phyloP scores from a whole-genome alignment of 352 stramenopile species.

The Pythium dissotocum region DNA sequence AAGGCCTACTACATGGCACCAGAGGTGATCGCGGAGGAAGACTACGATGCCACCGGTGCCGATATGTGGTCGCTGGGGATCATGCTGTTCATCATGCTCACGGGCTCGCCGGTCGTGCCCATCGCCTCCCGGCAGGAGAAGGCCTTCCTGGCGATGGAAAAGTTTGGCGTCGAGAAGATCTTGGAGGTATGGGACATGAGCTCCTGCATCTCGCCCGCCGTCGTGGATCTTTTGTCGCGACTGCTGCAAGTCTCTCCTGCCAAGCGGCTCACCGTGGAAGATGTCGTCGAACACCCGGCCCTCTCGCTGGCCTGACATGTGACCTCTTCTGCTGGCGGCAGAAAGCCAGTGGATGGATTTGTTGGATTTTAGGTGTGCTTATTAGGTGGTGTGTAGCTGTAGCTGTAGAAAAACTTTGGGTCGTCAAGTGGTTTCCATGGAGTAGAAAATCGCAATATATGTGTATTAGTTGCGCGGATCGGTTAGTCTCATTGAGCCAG shows the following conservation, averaged over 20 bases:
- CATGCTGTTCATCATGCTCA: constrained; percentile 53
- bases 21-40: constrained; percentile 13
- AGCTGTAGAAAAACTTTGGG: too few species aligned
- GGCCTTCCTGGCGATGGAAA: constrained; percentile 36
- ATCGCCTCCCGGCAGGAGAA: constrained; percentile 33
- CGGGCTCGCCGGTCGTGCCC: constrained; percentile 34
- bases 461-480: too few species aligned
- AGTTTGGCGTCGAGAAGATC: constrained; percentile 48
- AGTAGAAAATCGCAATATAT: too few species aligned
- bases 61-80: constrained; percentile 57
- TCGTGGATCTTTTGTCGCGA: constrained; percentile 31
- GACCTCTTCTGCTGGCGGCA: too few species aligned
- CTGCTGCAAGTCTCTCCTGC: constrained; percentile 40
- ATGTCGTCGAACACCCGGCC: constrained; percentile 27
- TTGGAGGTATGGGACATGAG: constrained; percentile 51
- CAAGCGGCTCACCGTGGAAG: constrained; percentile 33
- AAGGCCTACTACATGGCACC: constrained; percentile 35
- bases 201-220: constrained; percentile 23
- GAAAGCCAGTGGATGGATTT: too few species aligned
- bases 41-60: constrained; percentile 42
- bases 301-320: constrained; percentile 35
- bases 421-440: too few species aligned
- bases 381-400: background rate
- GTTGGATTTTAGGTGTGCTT: background rate
- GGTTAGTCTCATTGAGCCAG: too few species aligned